Evolutionary conservation across 2,329 filamentous ascomycete genomes (phyloP).

Genomic region (Paraphoma chrysanthemicola): DNA sequence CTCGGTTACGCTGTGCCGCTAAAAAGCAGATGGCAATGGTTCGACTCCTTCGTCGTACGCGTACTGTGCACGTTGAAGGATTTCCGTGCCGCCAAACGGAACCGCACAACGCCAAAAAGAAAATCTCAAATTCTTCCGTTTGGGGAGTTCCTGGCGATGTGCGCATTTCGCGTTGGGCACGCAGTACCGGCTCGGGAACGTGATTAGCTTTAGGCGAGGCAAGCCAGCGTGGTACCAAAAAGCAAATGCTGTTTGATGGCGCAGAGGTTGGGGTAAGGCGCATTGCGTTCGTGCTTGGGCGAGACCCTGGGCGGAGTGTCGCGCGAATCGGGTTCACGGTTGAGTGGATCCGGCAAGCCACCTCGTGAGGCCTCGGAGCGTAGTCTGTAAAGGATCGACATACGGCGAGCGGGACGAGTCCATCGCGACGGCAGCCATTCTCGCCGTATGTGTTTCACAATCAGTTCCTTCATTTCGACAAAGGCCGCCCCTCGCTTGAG

Average conservation of each 20-base stretch:
- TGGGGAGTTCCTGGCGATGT: background rate
- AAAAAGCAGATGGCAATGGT: constrained; percentile 18
- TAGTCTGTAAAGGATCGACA: constrained; percentile 11
- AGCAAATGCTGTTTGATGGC: constrained; percentile 10
- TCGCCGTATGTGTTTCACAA: constrained; percentile 17
- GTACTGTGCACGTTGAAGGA: background rate
- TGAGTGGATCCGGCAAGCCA: constrained; percentile 1
- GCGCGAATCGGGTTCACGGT: background rate
- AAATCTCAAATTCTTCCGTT: constrained; percentile 7
- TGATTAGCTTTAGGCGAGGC: constrained; percentile 19
- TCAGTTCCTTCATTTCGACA: constrained; percentile 19
- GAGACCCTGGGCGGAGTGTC: background rate
- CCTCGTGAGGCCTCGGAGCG: constrained; percentile 1
- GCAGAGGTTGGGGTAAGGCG: constrained; percentile 5
- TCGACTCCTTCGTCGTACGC: constrained; percentile 5
- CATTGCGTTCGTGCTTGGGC: constrained; percentile 1
- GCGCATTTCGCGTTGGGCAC: background rate
- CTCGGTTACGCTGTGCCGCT: constrained; percentile 13
- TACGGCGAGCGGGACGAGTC: background rate
- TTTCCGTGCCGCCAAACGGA: constrained; percentile 6
- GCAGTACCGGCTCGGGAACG: constrained; percentile 3
- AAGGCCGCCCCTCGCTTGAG: background rate
- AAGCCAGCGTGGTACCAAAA: constrained; percentile 13
- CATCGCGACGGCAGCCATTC: constrained; percentile 2
- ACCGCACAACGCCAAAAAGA: constrained; percentile 9